Conservation (phyloP, 192 early-diverging fungal genomes). For the Backusella mclennaniae region DNA sequence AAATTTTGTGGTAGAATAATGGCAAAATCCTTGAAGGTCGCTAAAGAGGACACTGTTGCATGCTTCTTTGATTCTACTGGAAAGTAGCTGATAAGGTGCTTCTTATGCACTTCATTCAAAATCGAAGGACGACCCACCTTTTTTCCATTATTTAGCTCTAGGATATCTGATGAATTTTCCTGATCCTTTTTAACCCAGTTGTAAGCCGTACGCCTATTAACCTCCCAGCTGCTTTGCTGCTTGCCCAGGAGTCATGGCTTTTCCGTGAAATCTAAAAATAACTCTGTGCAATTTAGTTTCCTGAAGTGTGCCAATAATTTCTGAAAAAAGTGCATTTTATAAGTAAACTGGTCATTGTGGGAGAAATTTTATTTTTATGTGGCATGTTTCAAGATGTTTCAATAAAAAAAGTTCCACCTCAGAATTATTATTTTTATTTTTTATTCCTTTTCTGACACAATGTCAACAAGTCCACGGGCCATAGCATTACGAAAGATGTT, state of each 20-base stretch:
- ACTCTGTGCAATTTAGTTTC: too few relatives aligned
- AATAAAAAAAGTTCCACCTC: too few relatives aligned
- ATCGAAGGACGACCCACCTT: conserved; percentile 5
- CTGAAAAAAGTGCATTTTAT: too few relatives aligned
- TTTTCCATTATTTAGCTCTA: conserved; percentile 1
- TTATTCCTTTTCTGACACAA: background rate
- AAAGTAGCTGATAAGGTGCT: too few relatives aligned
- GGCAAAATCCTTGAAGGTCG: conserved; percentile 12
- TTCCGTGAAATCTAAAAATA: too few relatives aligned
- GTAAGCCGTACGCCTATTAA: conserved; percentile 2
- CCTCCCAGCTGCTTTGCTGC: too few relatives aligned
- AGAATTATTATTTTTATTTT: background rate
- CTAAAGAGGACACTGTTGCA: conserved; percentile 2
- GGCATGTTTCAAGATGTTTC: too few relatives aligned
- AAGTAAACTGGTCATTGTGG: too few relatives aligned
- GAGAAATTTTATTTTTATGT: too few relatives aligned
- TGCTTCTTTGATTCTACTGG: conserved; percentile 7
- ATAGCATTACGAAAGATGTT: conserved; percentile 14
- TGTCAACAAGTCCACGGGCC: conserved; percentile 11
- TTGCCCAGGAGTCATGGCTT: too few relatives aligned
- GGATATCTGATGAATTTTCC: conserved; percentile 1
- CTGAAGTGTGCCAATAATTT: too few relatives aligned
- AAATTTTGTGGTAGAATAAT: conserved; percentile 9
- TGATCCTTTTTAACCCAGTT: conserved; percentile 9
- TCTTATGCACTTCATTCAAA: too few relatives aligned